These are phyloP conservation scores for Penicillium concentricum DNA, from an alignment of 2,329 filamentous ascomycete species.

Conservation along the genomic window DNA sequence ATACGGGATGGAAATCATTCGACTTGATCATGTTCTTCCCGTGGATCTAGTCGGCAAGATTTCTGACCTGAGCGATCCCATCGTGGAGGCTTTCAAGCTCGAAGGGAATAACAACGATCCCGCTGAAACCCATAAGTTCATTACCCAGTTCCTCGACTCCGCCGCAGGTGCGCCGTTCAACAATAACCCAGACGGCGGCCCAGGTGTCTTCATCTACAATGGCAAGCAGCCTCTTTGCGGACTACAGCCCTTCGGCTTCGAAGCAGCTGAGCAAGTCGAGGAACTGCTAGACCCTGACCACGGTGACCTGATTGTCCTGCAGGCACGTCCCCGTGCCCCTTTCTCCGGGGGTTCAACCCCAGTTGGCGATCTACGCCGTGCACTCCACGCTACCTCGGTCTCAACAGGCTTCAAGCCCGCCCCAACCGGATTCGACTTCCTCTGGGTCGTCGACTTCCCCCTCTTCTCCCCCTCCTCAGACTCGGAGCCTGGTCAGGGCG, in stretches of 20 bases:
- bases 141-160: slow-evolving; percentile 69
- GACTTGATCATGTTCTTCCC: slow-evolving; percentile 63
- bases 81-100: slow-evolving; percentile 74
- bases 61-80: slow-evolving; percentile 63
- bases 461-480: slow-evolving; percentile 75
- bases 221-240: slow-evolving; percentile 71
- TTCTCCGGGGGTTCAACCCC: slow-evolving; percentile 70
- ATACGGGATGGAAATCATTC: slow-evolving; percentile 66
- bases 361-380: slow-evolving; percentile 70
- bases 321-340: slow-evolving; percentile 67
- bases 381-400: slow-evolving; percentile 68
- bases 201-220: slow-evolving; percentile 76
- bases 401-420: slow-evolving; percentile 57
- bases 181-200: slow-evolving; percentile 72
- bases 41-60: slow-evolving; percentile 72
- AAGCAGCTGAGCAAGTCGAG: slow-evolving; percentile 61
- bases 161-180: slow-evolving; percentile 58
- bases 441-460: slow-evolving; percentile 89
- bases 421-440: slow-evolving; percentile 61
- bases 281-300: slow-evolving; percentile 56
- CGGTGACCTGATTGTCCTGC: slow-evolving; percentile 78
- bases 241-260: slow-evolving; percentile 73
- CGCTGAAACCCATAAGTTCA: slow-evolving; percentile 59
- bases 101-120: slow-evolving; percentile 48
- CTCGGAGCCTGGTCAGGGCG: slow-evolving; percentile 75